Evolutionary conservation across 306 rosid genomes (phyloP).

Genomic region (Corylus americana): DNA sequence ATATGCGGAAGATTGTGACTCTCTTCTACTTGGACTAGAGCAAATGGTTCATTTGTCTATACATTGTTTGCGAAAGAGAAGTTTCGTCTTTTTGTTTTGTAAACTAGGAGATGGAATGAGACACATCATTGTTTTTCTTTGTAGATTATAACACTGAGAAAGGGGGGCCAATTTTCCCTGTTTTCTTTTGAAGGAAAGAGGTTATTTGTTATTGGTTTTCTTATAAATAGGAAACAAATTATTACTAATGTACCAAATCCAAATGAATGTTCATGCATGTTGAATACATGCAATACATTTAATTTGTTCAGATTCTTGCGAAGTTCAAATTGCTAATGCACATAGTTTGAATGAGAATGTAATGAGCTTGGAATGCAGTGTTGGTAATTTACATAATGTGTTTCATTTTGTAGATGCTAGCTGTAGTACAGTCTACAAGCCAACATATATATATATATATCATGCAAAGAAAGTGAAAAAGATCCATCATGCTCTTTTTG

Average conservation of each 20-base stretch:
- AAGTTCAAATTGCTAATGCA: not conserved
- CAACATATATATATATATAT: too few relatives aligned
- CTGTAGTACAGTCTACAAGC: too few relatives aligned
- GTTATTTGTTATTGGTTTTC: not conserved
- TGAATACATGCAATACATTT: not conserved
- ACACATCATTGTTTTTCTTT: conserved; percentile 15
- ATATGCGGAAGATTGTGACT: conserved; percentile 90
- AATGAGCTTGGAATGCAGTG: not conserved
- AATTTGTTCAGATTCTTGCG: not conserved
- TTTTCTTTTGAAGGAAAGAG: not conserved
- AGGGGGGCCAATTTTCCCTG: conserved; percentile 20
- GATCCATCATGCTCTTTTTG: too few relatives aligned
- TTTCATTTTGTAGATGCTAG: not conserved
- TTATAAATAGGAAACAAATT: conserved; percentile 1
- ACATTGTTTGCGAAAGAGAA: conserved; percentile 39
- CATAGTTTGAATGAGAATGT: not conserved
- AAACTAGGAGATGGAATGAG: conserved; percentile 41
- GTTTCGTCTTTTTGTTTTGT: conserved; percentile 37
- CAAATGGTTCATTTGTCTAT: conserved; percentile 34
- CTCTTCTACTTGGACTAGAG: conserved; percentile 87
- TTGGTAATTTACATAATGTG: not conserved
- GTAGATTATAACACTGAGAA: conserved; percentile 22
- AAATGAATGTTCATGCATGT: not conserved
- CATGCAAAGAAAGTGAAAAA: too few relatives aligned
- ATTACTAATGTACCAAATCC: not conserved